Conservation (phyloP, 1,284 basidiomycete species). For the Trichosporon inkin region DNA sequence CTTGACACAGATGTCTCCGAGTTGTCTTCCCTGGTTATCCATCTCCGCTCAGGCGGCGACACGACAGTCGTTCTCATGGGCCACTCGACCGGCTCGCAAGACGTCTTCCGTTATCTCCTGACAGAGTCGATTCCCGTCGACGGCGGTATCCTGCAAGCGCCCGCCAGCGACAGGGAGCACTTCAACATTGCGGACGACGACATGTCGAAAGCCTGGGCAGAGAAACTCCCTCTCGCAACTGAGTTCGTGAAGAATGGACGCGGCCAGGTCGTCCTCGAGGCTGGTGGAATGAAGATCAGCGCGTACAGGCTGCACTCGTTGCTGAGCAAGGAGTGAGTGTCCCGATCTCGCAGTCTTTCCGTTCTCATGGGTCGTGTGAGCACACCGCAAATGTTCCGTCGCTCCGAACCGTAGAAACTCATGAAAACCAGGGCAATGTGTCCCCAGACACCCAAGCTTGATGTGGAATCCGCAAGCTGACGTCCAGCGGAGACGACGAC, state of each 20-base stretch:
- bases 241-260: conserved; percentile 33
- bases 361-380: no score
- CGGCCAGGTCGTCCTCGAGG: conserved; percentile 31
- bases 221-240: conserved; percentile 26
- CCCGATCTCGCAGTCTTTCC: no score
- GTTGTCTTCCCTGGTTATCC: conserved; percentile 39
- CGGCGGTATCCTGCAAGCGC: conserved; percentile 50
- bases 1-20: conserved; percentile 41
- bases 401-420: no score
- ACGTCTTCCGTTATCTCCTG: conserved; percentile 45
- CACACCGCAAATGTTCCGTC: no score
- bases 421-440: no score
- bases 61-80: conserved; percentile 44
- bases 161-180: conserved; percentile 47
- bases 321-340: conserved; percentile 16
- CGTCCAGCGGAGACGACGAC: conserved; percentile 36
- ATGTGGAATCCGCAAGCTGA: not conserved
- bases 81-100: conserved; percentile 50
- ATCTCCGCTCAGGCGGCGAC: conserved; percentile 34
- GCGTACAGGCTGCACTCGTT: conserved; percentile 43
- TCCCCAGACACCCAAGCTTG: no score
- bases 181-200: conserved; percentile 18
- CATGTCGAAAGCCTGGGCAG: conserved; percentile 19
- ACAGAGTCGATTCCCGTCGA: conserved; percentile 14
- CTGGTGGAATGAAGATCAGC: conserved; percentile 30